Base-by-base conservation (phyloP, 2,329 filamentous ascomycete species). In the Onygena corvina region DNA sequence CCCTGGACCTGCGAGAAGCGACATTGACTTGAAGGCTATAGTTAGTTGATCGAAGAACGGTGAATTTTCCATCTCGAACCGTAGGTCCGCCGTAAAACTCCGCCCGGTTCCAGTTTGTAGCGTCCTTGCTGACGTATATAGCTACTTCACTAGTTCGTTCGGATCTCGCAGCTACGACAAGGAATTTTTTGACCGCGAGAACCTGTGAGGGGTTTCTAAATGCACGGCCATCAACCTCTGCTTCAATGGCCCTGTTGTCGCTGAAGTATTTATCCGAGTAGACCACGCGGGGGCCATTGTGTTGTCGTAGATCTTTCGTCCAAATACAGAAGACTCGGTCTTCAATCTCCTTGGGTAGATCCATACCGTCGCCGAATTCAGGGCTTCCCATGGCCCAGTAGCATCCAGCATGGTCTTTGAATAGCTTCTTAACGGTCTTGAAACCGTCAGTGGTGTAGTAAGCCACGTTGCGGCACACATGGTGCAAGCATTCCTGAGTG, bases 1-100 rank as follows among this genome's bases (percentile, higher is more conserved):
- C 3, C 16, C 8, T 46, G 4, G 25, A 31, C 76, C 9, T 76
- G 76, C 23, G 50, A 29, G 42, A 51, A 38, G 71, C 72, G 54
- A 96, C 89, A 65, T 96, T 89, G 49, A 98, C 81, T 67, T 96
- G 90, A 58, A 98, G 88, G 70, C 90, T 95, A 71, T 98, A 95
- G 62, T 94, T 90, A 35, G 92, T 96, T 60, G 89, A 92, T 68
- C 96, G 90, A 34, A 98, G 75, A 44, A 98, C 77, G 0, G 92
- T 98, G 66, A 95, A 98, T 2, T 86, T 86, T 58, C 80, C 76
- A 62, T 90, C 79, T 63, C 94, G 84, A 53, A 87, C 76, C 59
- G 89, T 86, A 64, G 94, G 88, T 53, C 85, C 82, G 38, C 80
- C 79, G 5, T 81, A 83, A 65, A 98, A 96, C 61, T 94, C 79